phyloP scores from a whole-genome alignment of 371 early-diverging fungal species.

The Syncephalastrum racemosum region DNA sequence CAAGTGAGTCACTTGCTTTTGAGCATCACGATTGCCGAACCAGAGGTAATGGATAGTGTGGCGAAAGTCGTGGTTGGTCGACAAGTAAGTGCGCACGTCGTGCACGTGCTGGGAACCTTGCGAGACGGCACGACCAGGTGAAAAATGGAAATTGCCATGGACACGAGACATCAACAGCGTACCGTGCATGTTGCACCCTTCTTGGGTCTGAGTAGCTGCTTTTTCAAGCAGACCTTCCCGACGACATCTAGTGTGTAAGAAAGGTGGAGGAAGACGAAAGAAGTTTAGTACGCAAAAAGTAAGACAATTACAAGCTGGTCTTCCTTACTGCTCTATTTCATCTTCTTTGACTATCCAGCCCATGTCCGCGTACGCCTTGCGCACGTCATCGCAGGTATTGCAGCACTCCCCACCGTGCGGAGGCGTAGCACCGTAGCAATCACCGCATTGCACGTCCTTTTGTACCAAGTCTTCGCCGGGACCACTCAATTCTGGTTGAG shows the following conservation, averaged over 20 bases:
- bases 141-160: slow-evolving; percentile 89
- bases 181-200: slow-evolving; percentile 91
- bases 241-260: slow-evolving; percentile 41
- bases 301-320: too few species aligned
- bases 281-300: too few species aligned
- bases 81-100: slow-evolving; percentile 37
- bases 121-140: slow-evolving; percentile 84
- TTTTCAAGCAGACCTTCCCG: slow-evolving; percentile 79
- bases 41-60: slow-evolving; percentile 82
- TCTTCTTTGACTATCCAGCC: slow-evolving; percentile 72
- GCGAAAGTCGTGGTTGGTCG: slow-evolving; percentile 67
- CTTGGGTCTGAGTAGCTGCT: slow-evolving; percentile 69
- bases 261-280: too few species aligned
- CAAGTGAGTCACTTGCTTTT: slow-evolving; percentile 13
- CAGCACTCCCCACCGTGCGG: slow-evolving; percentile 75
- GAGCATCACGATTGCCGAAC: slow-evolving; percentile 67
- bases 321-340: slow-evolving; percentile 3
- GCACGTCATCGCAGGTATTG: slow-evolving; percentile 92
- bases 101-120: slow-evolving; percentile 72
- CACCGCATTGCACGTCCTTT: slow-evolving; percentile 72
- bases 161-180: slow-evolving; percentile 84
- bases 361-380: slow-evolving; percentile 70
- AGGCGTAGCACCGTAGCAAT: slow-evolving; percentile 84
- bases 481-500: too few species aligned
- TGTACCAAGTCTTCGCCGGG: background rate